Evolutionary conservation across 495 filamentous ascomycete species (phyloP).

Genomic region (Xanthoparmelia taractica): DNA sequence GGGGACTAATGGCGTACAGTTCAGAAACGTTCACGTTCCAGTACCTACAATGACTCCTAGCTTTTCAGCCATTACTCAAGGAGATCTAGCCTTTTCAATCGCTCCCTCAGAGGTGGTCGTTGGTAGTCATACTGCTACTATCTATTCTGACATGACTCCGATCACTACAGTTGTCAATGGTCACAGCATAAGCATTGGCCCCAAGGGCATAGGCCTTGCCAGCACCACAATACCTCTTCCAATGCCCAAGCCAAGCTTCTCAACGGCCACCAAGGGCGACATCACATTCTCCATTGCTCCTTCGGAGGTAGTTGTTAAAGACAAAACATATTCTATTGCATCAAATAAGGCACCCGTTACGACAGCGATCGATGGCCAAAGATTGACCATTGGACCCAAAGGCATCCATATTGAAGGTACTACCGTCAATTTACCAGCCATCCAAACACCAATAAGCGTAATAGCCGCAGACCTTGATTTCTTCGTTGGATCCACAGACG

Average conservation of each 20-base stretch:
- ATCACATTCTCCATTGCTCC: constrained; percentile 37
- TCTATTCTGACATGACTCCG: constrained; percentile 29
- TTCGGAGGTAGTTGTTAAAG: constrained; percentile 39
- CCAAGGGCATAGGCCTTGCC: constrained; percentile 35
- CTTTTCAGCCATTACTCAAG: constrained; percentile 27
- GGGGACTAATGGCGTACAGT: constrained; percentile 35
- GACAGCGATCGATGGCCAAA: constrained; percentile 39
- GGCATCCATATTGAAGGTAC: constrained; percentile 35
- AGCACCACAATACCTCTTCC: constrained; percentile 33
- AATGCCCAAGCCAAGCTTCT: constrained; percentile 8
- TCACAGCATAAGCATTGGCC: constrained; percentile 42
- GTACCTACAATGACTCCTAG: constrained; percentile 4
- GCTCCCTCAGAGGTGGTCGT: constrained; percentile 38
- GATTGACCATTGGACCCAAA: constrained; percentile 40
- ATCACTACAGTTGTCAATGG: constrained; percentile 37
- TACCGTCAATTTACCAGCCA: constrained; percentile 30
- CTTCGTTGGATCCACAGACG: constrained; percentile 33
- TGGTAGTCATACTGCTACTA: constrained; percentile 38
- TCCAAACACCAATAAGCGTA: constrained; percentile 29
- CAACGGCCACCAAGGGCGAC: constrained; percentile 34
- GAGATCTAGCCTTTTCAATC: constrained; percentile 34
- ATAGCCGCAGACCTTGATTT: constrained; percentile 34
- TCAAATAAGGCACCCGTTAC: constrained; percentile 27
- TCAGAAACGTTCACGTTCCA: constrained; percentile 29
- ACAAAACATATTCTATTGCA: constrained; percentile 38